Evolutionary conservation across 2,329 filamentous ascomycete genomes (phyloP), one percentile per base, ranked within the genome.

Genomic region (Tolypocladium guangdongense): DNA sequence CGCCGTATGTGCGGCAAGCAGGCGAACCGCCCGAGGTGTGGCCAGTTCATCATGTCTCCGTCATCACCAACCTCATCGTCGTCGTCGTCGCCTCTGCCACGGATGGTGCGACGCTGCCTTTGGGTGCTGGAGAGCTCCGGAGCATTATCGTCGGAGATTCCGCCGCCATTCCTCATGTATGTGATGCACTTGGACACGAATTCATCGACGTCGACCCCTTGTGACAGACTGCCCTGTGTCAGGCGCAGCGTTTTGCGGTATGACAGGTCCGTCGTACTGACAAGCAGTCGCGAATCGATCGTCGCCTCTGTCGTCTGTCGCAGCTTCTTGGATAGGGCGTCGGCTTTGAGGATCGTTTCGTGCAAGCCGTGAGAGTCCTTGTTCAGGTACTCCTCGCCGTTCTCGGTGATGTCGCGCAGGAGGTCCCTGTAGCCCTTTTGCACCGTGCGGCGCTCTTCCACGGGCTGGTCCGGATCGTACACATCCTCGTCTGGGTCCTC

Each of bases 271-370:
- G 88, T 88, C 1, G 88, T 84, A 58, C 80, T 84, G 49, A 96
- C 86, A 4, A 97, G 78, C 30, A 95, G 76, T n/a, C 88, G 83
- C 0, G 92, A 90, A 66, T 99, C 93, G 56, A 95, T 85, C 1
- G 87, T 88, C 1, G 93, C 93, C 66, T 97, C 93, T 2, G 85
- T 83, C 0, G 93, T 96, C 72, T 96, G 91, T 62, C 87, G 88
- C 56, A 95, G 86, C 59, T 82, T 76, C 53, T 76, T 75, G 56
- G 86, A 84, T 16, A 85, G 71, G 37, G 76, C 68, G 60, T 93
- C 84, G 18, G 87, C 84, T 58, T 79, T 78, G 27, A 79, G 68
- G 27, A 97, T 73, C 1, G 83, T 82, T 11, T 86, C 75, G 54
- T 80, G 74, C 18, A 96, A 73, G 2, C 83, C 82, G 27, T 77